Evolutionary conservation across 805 yeast genomes (phyloP).

Genomic region (Candida montana): DNA sequence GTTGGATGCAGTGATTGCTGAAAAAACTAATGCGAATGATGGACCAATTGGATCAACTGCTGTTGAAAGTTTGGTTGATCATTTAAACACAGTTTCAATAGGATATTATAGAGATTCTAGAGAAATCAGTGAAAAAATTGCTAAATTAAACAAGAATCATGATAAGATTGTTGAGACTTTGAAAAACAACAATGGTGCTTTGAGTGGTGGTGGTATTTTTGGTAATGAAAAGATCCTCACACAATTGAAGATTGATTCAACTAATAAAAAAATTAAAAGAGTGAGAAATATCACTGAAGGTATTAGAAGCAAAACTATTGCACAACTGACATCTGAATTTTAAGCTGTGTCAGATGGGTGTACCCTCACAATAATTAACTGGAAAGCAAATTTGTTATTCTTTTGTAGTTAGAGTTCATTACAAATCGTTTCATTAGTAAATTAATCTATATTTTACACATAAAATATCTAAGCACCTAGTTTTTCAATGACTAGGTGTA

Average conservation of each 20-base stretch:
- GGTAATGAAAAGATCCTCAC: slow-evolving; percentile 11
- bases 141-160: slow-evolving; percentile 18
- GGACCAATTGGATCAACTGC: slow-evolving; percentile 10
- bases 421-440: no score
- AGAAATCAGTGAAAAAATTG: slow-evolving; percentile 15
- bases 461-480: neutral
- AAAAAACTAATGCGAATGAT: slow-evolving; percentile 3
- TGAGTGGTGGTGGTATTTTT: slow-evolving; percentile 1
- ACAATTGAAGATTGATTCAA: slow-evolving; percentile 14
- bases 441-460: neutral
- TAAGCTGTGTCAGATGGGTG: neutral
- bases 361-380: no score
- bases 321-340: slow-evolving; percentile 13
- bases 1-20: slow-evolving; percentile 1
- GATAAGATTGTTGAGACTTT: slow-evolving; percentile 14
- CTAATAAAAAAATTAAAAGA: slow-evolving; percentile 8
- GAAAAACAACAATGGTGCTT: slow-evolving; percentile 1
- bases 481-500: slow-evolving; percentile 32
- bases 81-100: slow-evolving; percentile 14
- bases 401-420: no score
- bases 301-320: slow-evolving; percentile 7
- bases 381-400: no score
- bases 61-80: slow-evolving; percentile 14
- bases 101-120: slow-evolving; percentile 18
- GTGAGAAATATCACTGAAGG: slow-evolving; percentile 6